Conservation (phyloP, 106 monocot species). For the Dendrobium catenatum region DNA sequence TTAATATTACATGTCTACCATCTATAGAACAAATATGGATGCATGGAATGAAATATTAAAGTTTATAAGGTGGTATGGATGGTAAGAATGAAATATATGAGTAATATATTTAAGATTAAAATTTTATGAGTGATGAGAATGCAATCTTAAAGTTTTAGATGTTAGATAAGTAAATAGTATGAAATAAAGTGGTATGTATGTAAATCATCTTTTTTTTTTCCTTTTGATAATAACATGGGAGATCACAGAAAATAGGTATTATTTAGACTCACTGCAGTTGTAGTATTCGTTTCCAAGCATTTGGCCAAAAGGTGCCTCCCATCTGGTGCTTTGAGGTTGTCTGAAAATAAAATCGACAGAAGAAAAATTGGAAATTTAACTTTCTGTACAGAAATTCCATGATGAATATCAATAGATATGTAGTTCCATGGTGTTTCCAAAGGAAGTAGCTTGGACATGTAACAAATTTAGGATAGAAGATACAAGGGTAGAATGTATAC, state of each 20-base stretch:
- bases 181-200: too few species aligned
- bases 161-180: too few species aligned
- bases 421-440: neutral
- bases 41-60: too few species aligned
- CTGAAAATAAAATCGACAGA: conserved; percentile 23
- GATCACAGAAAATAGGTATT: neutral
- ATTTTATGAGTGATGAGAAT: too few species aligned
- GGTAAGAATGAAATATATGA: too few species aligned
- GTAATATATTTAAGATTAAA: too few species aligned
- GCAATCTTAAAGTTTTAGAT: too few species aligned
- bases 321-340: conserved; percentile 50
- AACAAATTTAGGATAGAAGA: neutral
- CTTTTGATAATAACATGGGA: neutral
- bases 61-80: too few species aligned
- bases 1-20: too few species aligned
- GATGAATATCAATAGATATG: neutral
- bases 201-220: too few species aligned
- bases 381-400: neutral
- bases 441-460: neutral
- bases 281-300: conserved; percentile 50
- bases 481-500: too few species aligned
- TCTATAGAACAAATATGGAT: too few species aligned
- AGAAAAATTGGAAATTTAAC: neutral
- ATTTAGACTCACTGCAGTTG: conserved; percentile 10
- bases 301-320: conserved; percentile 72